Conservation (phyloP, 805 yeast species). For the Cephaloascus albidus region DNA sequence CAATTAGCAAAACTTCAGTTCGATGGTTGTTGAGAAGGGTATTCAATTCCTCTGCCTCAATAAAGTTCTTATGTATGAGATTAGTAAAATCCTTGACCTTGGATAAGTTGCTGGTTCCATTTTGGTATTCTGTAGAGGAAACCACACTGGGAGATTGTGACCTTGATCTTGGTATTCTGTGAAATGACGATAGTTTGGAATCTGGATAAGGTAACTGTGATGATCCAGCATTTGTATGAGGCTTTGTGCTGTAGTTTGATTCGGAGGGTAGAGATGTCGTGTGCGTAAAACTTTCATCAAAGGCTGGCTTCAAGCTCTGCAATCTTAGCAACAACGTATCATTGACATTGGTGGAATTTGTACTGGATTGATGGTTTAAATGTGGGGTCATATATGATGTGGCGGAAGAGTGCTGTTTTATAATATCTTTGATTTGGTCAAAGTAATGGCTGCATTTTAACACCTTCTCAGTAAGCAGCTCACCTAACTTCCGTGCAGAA, state of each 20-base stretch:
- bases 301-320: neutral
- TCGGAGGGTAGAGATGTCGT: neutral
- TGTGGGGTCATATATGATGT: too few species aligned
- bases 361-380: too few species aligned
- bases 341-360: neutral
- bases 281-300: neutral
- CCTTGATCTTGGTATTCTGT: neutral
- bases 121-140: neutral
- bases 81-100: neutral
- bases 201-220: too few species aligned
- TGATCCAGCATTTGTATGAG: neutral
- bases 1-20: slow-evolving; percentile 49
- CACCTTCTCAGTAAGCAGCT: neutral
- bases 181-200: neutral
- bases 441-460: neutral
- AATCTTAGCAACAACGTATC: neutral
- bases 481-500: too few species aligned
- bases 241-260: neutral
- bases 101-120: neutral
- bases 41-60: slow-evolving; percentile 10
- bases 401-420: neutral
- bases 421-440: neutral
- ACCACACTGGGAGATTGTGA: neutral
- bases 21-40: slow-evolving; percentile 17
- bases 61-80: neutral